Evolutionary conservation across 139 green algal genomes (phyloP).

Genomic region (Asterochloris sp.): DNA sequence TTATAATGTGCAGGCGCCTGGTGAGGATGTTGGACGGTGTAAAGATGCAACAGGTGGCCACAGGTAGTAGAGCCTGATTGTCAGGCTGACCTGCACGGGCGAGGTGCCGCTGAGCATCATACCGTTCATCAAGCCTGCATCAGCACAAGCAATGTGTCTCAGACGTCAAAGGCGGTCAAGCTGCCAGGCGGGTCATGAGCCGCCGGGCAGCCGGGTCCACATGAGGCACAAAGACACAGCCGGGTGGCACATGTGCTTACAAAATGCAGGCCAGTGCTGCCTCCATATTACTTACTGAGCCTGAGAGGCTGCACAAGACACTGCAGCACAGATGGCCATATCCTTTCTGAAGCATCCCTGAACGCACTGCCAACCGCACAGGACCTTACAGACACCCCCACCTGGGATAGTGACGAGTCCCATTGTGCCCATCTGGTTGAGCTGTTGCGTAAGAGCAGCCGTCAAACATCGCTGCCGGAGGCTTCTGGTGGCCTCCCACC

Average conservation of each 20-base stretch:
- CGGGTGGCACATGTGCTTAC: too few species aligned
- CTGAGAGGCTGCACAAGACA: too few species aligned
- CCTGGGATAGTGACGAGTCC: slow-evolving; percentile 20
- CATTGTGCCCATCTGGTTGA: slow-evolving; percentile 70
- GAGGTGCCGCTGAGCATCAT: slow-evolving; percentile 74
- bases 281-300: slow-evolving; percentile 25
- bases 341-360: neutral
- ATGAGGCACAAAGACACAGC: too few species aligned
- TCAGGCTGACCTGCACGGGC: slow-evolving; percentile 40
- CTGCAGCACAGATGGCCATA: too few species aligned
- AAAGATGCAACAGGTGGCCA: neutral
- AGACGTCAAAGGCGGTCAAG: too few species aligned
- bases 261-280: neutral
- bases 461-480: slow-evolving; percentile 36
- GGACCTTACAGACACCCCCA: neutral
- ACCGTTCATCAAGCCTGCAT: slow-evolving; percentile 75
- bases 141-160: too few species aligned
- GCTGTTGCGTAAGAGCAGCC: slow-evolving; percentile 70
- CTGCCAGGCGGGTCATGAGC: too few species aligned
- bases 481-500: slow-evolving; percentile 62
- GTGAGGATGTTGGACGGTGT: neutral
- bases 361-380: neutral
- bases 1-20: neutral
- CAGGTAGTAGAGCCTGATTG: neutral
- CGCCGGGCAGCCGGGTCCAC: too few species aligned